Evolutionary conservation across 306 rosid species (phyloP), one percentile per base, ranked within the genome.

Genomic region (Styphnolobium japonicum): DNA sequence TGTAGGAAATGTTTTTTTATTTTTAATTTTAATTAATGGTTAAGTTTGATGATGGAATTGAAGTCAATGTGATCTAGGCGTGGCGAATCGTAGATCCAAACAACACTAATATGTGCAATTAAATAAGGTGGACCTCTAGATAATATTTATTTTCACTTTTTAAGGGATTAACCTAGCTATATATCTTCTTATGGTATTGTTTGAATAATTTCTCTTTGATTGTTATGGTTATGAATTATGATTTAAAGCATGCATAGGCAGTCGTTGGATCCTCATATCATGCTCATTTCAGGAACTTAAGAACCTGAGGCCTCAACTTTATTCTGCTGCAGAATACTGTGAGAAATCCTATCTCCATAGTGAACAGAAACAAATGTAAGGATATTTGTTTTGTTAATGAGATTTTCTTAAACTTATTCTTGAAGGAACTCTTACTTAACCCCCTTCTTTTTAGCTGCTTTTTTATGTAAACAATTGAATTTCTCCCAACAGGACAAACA

Each of bases 311-410:
- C 98, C 98, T 89, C 99, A 95, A 78, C 93, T 95, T 69, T 91
- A 95, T 82, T 93, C 98, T 71, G 99, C 99, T 52, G 96, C 99
- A 21, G 99, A 95, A 65, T 95, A 95, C 79, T 95, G 98, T 77
- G 99, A 93, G 73, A 95, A 93, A 71, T 91, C 98, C 19, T 95
- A 86, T 84, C 93, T 93, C 43, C 89, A 89, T 46, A 93, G 96
- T 18, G 99, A 95, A 77, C 98, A 93, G 87, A 93, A 95, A 73
- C 96, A 95, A 79, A 91, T 95, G 98, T 92, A 88, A 86, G 95
- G 25, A 70, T 63, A 62, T 61, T 69, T 48, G 0, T 64, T 78
- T 43, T 73, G 19, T 51, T 34, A 39, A 52, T 27, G 14, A n/a
- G 7, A 3, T 5, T 21, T 16, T 21, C n/a, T 55, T 5, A n/a